Evolutionary conservation across 2,329 filamentous ascomycete species (phyloP).

Genomic region (Geosmithia putterillii): DNA sequence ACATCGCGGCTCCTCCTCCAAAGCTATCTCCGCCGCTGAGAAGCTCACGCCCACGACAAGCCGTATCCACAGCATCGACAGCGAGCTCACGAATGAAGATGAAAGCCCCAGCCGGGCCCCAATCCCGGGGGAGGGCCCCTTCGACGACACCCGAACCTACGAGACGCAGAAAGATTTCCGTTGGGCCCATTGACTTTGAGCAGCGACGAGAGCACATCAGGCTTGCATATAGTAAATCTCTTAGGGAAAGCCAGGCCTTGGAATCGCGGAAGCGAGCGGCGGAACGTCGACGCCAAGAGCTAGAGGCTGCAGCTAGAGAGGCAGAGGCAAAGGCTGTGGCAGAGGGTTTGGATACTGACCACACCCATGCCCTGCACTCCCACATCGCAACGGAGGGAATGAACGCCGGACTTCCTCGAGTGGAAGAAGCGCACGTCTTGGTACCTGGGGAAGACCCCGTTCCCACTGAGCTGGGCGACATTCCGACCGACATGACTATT

Average conservation of each 20-base stretch:
- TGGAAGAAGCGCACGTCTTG: not conserved
- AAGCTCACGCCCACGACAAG: constrained; percentile 70
- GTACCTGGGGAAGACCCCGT: not conserved
- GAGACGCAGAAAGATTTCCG: constrained; percentile 40
- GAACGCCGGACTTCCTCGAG: not conserved
- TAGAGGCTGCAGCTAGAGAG: constrained; percentile 28
- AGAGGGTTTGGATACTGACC: not conserved
- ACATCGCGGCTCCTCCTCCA: constrained; percentile 56
- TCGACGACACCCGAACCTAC: constrained; percentile 5
- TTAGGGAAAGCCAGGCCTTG: constrained; percentile 58
- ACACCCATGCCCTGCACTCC: constrained; percentile 5
- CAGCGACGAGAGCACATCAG: constrained; percentile 73
- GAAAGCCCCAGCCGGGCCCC: constrained; percentile 10
- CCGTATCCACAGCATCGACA: constrained; percentile 64
- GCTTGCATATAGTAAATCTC: constrained; percentile 74
- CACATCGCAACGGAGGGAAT: constrained; percentile 1
- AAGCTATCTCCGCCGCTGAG: constrained; percentile 69
- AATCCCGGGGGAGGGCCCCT: not conserved
- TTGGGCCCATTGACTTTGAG: constrained; percentile 75
- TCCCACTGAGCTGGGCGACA: not conserved
- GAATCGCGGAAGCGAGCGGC: constrained; percentile 40
- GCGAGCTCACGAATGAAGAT: constrained; percentile 52
- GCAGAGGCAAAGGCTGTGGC: constrained; percentile 20
- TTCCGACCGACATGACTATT: not conserved
- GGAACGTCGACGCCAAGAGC: constrained; percentile 36